These are phyloP conservation scores for Saussurea involucrata DNA, from an alignment of 129 eudicot genomes.

Conservation along the genomic window DNA sequence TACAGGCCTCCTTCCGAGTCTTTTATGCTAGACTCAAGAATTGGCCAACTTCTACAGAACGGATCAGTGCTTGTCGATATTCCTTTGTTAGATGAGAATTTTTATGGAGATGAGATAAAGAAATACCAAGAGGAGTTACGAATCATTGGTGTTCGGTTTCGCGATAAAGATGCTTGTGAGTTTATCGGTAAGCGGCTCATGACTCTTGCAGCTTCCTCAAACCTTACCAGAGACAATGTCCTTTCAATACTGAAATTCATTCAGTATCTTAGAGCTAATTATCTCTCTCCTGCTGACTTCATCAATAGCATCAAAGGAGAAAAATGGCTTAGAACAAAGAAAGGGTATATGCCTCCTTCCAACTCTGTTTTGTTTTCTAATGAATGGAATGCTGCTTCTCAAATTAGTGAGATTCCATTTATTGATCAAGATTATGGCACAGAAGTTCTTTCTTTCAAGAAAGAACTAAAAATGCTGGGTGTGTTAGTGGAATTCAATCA, in stretches of 20 bases:
- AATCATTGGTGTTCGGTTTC: conserved; percentile 44
- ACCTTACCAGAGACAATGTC: conserved; percentile 23
- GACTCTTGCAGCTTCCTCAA: conserved; percentile 35
- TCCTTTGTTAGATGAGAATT: conserved; percentile 32
- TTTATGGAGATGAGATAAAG: conserved; percentile 29
- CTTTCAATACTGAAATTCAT: conserved; percentile 42
- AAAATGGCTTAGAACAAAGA: conserved; percentile 38
- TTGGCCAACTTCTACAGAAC: conserved; percentile 33
- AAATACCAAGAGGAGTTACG: conserved; percentile 38
- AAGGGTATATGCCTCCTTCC: conserved; percentile 34
- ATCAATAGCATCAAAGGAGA: conserved; percentile 26
- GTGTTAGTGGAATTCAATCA: conserved; percentile 29
- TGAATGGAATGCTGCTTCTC: conserved; percentile 42
- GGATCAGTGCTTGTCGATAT: conserved; percentile 44
- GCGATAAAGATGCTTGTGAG: conserved; percentile 34
- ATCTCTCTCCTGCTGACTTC: conserved; percentile 20
- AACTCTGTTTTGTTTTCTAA: conserved; percentile 29
- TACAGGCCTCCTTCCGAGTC: conserved; percentile 47
- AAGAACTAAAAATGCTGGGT: conserved; percentile 37
- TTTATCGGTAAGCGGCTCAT: conserved; percentile 43
- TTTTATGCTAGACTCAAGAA: conserved; percentile 30
- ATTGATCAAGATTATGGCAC: conserved; percentile 46
- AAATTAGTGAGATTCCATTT: conserved; percentile 41
- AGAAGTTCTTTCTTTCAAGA: conserved; percentile 21
- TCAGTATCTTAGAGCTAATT: conserved; percentile 30